Conservation (phyloP, 2,329 filamentous ascomycete species). For the Taxawa tesnikishii region DNA sequence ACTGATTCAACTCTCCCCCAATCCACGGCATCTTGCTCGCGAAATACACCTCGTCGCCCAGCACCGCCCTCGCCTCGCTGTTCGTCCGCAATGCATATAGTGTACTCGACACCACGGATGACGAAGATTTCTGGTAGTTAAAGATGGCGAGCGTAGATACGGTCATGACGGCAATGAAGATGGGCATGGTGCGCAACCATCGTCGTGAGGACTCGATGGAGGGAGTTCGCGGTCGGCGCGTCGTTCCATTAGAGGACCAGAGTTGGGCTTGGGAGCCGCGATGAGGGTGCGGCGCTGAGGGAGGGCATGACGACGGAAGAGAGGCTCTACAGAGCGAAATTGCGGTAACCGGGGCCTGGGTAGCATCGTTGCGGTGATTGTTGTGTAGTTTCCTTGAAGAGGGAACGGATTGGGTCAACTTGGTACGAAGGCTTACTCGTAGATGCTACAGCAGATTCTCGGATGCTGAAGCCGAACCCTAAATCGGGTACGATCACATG, state of each 20-base stretch:
- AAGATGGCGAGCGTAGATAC: slow-evolving; percentile 76
- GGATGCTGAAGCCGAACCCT: too few species aligned
- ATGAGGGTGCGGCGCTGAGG: slow-evolving; percentile 29
- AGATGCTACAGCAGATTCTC: too few species aligned
- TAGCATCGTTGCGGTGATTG: slow-evolving; percentile 3
- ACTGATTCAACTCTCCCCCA: slow-evolving; percentile 67
- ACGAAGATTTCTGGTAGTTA: slow-evolving; percentile 97
- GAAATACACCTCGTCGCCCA: slow-evolving; percentile 59
- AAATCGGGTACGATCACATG: too few species aligned
- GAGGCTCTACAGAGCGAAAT: slow-evolving; percentile 1
- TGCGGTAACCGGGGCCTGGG: slow-evolving; percentile 5
- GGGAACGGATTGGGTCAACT: not conserved
- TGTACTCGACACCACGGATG: slow-evolving; percentile 66
- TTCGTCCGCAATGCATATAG: slow-evolving; percentile 86
- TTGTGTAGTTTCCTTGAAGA: not conserved
- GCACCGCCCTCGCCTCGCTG: slow-evolving; percentile 55
- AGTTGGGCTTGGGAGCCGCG: slow-evolving; percentile 36
- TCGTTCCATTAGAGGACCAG: slow-evolving; percentile 39
- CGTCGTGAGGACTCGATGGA: slow-evolving; percentile 21
- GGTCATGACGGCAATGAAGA: slow-evolving; percentile 64
- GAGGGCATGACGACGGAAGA: slow-evolving; percentile 5
- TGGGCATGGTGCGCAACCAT: slow-evolving; percentile 54
- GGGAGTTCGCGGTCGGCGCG: slow-evolving; percentile 42
- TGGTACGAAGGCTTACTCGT: too few species aligned
- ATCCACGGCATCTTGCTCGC: slow-evolving; percentile 37